A percentile compares a stretch with the other conserved stretches of the same genome.
These are phyloP conservation scores for Pleurotus giganteus DNA, from an alignment of 768 basidiomycete genomes.

Conservation along the genomic window DNA sequence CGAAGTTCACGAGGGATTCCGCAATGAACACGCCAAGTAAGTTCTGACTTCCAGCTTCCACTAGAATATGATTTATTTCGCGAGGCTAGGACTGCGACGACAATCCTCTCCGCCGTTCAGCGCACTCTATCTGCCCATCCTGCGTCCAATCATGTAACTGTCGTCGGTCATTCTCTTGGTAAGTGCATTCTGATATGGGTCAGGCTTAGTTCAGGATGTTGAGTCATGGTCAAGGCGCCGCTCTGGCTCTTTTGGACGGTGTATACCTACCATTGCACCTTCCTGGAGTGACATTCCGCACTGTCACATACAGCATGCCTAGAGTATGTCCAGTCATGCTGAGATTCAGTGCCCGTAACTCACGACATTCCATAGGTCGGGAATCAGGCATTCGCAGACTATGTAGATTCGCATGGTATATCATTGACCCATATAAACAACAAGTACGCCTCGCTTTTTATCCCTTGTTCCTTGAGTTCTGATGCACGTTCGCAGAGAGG, in stretches of 20 bases:
- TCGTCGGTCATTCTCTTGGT: conserved; percentile 50
- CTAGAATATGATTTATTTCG: not conserved
- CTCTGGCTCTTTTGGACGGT: conserved; percentile 53
- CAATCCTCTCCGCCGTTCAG: conserved; percentile 41
- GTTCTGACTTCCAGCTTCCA: conserved; percentile 3
- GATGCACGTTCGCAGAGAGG: conserved; percentile 26
- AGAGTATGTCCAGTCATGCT: conserved; percentile 30
- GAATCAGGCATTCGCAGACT: conserved; percentile 61
- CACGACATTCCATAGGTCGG: conserved; percentile 35
- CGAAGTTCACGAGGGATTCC: conserved; percentile 45
- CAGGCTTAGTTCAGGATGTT: conserved; percentile 15
- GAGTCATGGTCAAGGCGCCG: conserved; percentile 47
- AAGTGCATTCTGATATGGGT: not conserved
- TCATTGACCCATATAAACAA: conserved; percentile 62
- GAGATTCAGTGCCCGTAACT: conserved; percentile 8
- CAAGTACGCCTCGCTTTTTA: conserved; percentile 25
- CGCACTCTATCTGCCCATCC: conserved; percentile 29
- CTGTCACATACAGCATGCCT: conserved; percentile 41
- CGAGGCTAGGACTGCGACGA: conserved; percentile 34
- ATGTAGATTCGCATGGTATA: conserved; percentile 48
- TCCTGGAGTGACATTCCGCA: conserved; percentile 28
- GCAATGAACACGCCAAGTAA: conserved; percentile 38
- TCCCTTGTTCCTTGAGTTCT: not conserved
- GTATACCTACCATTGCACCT: conserved; percentile 55
- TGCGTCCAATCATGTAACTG: conserved; percentile 34